Evolutionary conservation across 306 rosid genomes (phyloP), one percentile per base, ranked within the genome.

Genomic region (Geum urbanum): DNA sequence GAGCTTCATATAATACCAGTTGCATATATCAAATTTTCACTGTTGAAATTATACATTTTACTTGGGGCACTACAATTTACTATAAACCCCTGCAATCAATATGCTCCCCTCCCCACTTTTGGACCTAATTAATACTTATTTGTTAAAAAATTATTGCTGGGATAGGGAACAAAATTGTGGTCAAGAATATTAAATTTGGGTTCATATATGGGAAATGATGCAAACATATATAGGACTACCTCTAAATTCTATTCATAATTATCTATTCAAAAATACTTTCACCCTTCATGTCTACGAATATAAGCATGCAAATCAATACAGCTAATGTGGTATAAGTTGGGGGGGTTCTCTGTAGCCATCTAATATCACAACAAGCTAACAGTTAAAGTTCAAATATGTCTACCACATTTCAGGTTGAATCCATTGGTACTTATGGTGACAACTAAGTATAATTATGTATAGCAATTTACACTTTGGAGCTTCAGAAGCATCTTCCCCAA

Each of bases 401-500:
- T 32, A 32, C 37, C 37, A 32, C 37, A 32, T 32, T 32, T 32
- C 37, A 32, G 37, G 37, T 32, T 32, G 37, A 32, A 32, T 32
- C 37, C 37, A 1, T 32, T 32, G 37, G 4, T 32, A 32, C 37
- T 32, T 32, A 32, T 32, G 3, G 37, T 32, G 37, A 32, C 4
- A 32, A 3, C 37, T 35, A 63, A 65, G 70, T 54, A 80, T 78
- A 81, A 83, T 76, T 70, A 80, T 71, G 69, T 72, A 82, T 52
- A 59, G 81, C 70, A 86, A 77, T 76, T 88, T 91, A 95, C 99
- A 79, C 79, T 95, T 72, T 84, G 89, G 84, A 95, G 85, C 87
- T 84, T 95, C 78, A 80, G 76, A 78, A 95, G 97, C 91, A 95
- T 88, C 83, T 85, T 89, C 77, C 99, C 97, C 67, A 91, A 87